Evolutionary conservation across 495 filamentous ascomycete genomes (phyloP), one percentile per base, ranked within the genome.

Genomic region (Penicillium nucicola): DNA sequence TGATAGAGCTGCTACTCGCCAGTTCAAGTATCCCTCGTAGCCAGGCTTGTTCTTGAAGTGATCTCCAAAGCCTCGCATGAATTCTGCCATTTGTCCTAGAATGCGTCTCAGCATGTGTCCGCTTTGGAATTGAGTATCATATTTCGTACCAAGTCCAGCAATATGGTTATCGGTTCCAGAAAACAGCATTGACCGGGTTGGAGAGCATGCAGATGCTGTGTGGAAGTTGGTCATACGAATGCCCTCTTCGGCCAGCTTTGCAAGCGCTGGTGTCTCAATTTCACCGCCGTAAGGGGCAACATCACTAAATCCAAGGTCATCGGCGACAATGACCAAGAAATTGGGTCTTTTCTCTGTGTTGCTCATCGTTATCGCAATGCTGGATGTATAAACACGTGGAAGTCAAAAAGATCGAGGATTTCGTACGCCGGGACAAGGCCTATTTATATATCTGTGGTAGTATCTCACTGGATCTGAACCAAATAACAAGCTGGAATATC

Each of bases 11-110:
- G 70, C 79, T 15, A 82, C 77, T 6, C 58, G 48, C 17, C 74
- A 71, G 48, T 81, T 80, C 12, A 83, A 62, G 50, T 80, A 83
- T 0, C 78, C 78, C 60, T 82, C 79, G 47, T 82, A 75, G 0
- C 78, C 77, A 3, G 78, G 76, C 65, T 74, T 75, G 11, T 43
- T 68, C 17, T 52, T 35, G 30, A 46, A 48, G 3, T 37, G 31
- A 5, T 39, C 46, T 13, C 50, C 63, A 39, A 19, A 45, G 1
- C 22, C 20, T 7, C 45, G 38, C 13, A 76, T 71, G 8, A 31
- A 43, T 28, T 64, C 60, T 3, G 50, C 45, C 35, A 64, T 35
- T 22, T 50, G 37, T 18, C 37, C 37, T 40, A 11, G 2, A 12
- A 22, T 10, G 11, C 3, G 37, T 40, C 0, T 28, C 7, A 28